These are phyloP conservation scores for Kodamaea leandrae DNA, from an alignment of 805 yeast genomes.

Conservation along the genomic window DNA sequence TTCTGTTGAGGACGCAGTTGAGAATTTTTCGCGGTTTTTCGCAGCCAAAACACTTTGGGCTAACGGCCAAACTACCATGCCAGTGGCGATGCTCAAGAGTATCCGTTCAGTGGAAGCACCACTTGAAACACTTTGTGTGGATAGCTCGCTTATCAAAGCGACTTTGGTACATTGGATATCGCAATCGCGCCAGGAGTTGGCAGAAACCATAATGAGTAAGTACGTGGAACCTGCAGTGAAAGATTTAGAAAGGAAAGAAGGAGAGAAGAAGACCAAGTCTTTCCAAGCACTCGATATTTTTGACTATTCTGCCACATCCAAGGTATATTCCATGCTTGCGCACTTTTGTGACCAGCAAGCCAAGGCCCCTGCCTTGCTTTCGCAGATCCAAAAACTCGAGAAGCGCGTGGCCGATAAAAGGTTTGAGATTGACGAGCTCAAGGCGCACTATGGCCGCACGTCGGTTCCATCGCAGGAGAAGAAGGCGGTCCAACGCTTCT, in stretches of 20 bases:
- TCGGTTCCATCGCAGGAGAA: slow-evolving; percentile 45
- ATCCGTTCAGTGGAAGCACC: slow-evolving; percentile 16
- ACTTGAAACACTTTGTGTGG: slow-evolving; percentile 17
- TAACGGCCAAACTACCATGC: slow-evolving; percentile 51
- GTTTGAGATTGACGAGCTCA: slow-evolving; percentile 50
- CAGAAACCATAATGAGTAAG: slow-evolving; percentile 52
- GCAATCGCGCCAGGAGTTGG: slow-evolving; percentile 65
- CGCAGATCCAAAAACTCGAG: slow-evolving; percentile 42
- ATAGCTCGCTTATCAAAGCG: slow-evolving; percentile 29
- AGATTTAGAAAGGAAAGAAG: background rate
- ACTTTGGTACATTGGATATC: slow-evolving; percentile 68
- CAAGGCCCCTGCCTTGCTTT: slow-evolving; percentile 42
- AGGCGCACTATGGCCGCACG: slow-evolving; percentile 39
- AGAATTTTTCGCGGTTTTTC: slow-evolving; percentile 38
- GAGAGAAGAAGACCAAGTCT: background rate
- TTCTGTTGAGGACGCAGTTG: no score
- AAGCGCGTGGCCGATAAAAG: slow-evolving; percentile 41
- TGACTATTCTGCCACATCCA: slow-evolving; percentile 22
- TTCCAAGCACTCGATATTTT: background rate
- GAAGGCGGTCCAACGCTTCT: slow-evolving; percentile 51
- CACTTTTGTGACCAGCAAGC: slow-evolving; percentile 69
- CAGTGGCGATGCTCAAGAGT: slow-evolving; percentile 53
- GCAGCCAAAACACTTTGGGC: slow-evolving; percentile 66
- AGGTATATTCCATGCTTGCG: slow-evolving; percentile 55
- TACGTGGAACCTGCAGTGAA: slow-evolving; percentile 52